These are phyloP conservation scores for Asterophora parasitica DNA, from an alignment of 768 basidiomycete species.

Conservation along the genomic window DNA sequence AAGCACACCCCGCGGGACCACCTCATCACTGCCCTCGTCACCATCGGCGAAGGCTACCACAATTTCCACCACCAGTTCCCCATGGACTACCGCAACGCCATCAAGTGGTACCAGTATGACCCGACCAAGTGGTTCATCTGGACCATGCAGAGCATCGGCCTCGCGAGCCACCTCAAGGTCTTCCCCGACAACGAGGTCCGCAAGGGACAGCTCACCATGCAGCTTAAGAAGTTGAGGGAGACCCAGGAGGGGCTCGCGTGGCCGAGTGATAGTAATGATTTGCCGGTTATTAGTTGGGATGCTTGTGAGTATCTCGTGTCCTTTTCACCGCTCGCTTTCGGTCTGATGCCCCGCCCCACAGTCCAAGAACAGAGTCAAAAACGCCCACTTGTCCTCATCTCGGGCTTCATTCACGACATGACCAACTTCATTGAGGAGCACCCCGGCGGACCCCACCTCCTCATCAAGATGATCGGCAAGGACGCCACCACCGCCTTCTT, in stretches of 20 bases:
- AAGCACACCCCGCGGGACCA: conserved; percentile 93
- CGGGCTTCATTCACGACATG: conserved; percentile 93
- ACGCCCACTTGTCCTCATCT: conserved; percentile 79
- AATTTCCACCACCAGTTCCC: conserved; percentile 98
- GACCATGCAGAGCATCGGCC: conserved; percentile 51
- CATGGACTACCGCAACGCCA: conserved; percentile 95
- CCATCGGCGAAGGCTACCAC: conserved; percentile 96
- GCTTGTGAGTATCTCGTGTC: conserved; percentile 50
- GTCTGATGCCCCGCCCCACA: conserved; percentile 22
- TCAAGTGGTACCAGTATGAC: conserved; percentile 92
- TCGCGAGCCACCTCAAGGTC: conserved; percentile 67
- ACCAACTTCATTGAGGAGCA: conserved; percentile 83
- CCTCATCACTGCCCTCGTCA: conserved; percentile 81
- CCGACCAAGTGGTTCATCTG: conserved; percentile 93
- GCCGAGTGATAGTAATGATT: conserved; percentile 71
- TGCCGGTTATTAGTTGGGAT: conserved; percentile 85
- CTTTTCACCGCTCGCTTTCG: neutral
- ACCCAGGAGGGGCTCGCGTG: conserved; percentile 74
- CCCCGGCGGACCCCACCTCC: conserved; percentile 82
- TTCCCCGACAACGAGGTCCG: conserved; percentile 57
- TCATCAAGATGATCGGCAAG: conserved; percentile 82
- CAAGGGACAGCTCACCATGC: conserved; percentile 94
- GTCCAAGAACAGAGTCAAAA: conserved; percentile 76
- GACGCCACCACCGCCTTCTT: conserved; percentile 95
- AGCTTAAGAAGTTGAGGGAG: conserved; percentile 80